Evolutionary conservation across 2,329 filamentous ascomycete species (phyloP), one percentile per base, ranked within the genome.

Genomic region (Chrysoporthe austroafricana): DNA sequence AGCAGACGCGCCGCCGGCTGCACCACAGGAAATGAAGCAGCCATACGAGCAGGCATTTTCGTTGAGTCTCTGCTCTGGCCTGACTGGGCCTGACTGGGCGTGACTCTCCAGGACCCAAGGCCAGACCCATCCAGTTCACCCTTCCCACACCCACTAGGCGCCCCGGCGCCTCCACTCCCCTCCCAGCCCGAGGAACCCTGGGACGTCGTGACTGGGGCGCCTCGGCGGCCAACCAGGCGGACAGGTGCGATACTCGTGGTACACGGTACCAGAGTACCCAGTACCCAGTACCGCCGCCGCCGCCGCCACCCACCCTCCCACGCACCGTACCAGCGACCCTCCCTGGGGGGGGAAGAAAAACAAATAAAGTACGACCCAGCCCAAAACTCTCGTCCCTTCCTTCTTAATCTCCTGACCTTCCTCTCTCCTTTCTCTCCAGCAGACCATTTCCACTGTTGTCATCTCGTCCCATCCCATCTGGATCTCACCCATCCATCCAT

Each of bases 301-400:
- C 26, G 26, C 26, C 36, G n/a, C 39, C 36, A 43, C 21, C 18
- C 21, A 14, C 16, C 14, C 43, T 34, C 52, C 52, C 52, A 46
- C 36, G 32, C 62, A 44, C 42, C 26, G 36, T 26, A 26, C 44
- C 36, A 11, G 58, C 42, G 34, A 57, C 60, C 63, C 63, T 68
- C 63, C 67, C 67, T 42, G 21, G 59, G 43, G 56, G n/a, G 50
- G 16, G 36, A 9, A 65, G 58, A 63, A 67, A 70, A 67, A 63
- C 66, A 70, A 70, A 68, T 70, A 70, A 70, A 70, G 68, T 70
- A 66, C 68, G 68, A 70, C 68, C 68, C 66, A 63, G 57, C 62
- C 66, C 66, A 59, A 66, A 61, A 67, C 66, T 68, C 66, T 64
- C 62, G 60, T 69, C 66, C 66, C 62, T 63, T 68, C 59, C 63